Evolutionary conservation across 257 asterid genomes (phyloP).

Genomic region (Nicotiana otophora): DNA sequence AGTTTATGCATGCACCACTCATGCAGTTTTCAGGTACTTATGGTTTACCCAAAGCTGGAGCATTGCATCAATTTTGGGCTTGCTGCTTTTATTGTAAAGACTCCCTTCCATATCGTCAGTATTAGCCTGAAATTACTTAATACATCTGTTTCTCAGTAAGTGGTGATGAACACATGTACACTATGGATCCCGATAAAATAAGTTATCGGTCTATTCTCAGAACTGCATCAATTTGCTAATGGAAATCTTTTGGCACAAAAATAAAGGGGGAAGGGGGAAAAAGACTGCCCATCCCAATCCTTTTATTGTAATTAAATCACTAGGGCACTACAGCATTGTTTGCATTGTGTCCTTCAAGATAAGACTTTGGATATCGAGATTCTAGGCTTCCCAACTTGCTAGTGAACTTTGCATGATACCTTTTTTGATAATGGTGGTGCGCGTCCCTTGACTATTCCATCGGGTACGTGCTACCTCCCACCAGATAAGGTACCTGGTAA

Average conservation of each 20-base stretch:
- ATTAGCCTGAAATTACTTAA: background rate
- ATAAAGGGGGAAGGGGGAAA: background rate
- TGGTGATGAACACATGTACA: background rate
- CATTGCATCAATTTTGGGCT: background rate
- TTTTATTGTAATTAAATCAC: background rate
- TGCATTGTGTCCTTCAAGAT: background rate
- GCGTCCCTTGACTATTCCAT: too few relatives aligned
- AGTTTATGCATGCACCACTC: constrained; percentile 94
- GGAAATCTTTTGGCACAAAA: background rate
- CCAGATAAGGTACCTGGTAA: too few relatives aligned
- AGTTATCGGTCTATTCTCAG: background rate
- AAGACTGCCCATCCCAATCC: background rate
- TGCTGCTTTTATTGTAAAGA: background rate
- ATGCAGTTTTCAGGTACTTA: constrained; percentile 83
- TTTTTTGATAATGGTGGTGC: too few relatives aligned
- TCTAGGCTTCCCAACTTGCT: background rate
- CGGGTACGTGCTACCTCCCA: too few relatives aligned
- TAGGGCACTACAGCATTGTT: background rate
- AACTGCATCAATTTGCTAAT: background rate
- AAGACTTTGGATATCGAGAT: background rate
- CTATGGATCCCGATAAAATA: background rate
- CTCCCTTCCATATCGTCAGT: background rate
- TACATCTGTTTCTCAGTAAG: background rate
- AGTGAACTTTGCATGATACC: background rate
- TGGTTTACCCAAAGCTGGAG: background rate